Conservation (phyloP, 805 yeast species). For the Zygosaccharomyces siamensis region DNA sequence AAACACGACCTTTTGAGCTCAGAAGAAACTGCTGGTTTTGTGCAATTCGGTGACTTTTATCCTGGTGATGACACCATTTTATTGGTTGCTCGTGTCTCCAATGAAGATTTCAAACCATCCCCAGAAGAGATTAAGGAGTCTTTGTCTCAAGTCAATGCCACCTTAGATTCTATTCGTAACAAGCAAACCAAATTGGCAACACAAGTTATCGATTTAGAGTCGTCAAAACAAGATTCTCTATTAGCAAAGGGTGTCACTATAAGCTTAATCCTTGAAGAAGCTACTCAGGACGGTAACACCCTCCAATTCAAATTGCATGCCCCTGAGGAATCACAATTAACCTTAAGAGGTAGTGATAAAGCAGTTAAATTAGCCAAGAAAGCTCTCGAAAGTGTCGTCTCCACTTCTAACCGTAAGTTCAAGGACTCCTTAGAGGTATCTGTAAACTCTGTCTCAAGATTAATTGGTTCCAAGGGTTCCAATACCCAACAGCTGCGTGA, state of each 20-base stretch:
- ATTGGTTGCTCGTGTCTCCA: slow-evolving; percentile 46
- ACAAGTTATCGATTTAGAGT: slow-evolving; percentile 47
- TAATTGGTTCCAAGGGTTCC: slow-evolving; percentile 88
- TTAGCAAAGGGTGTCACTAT: slow-evolving; percentile 21
- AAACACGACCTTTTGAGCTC: slow-evolving; percentile 23
- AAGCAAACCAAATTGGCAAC: slow-evolving; percentile 51
- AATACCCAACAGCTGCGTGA: slow-evolving; percentile 63
- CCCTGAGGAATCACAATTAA: slow-evolving; percentile 49
- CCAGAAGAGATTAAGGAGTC: slow-evolving; percentile 52
- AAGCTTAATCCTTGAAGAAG: slow-evolving; percentile 33
- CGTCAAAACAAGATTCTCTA: slow-evolving; percentile 49
- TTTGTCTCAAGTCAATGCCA: slow-evolving; percentile 48
- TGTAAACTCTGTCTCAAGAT: slow-evolving; percentile 59
- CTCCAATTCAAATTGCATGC: slow-evolving; percentile 47
- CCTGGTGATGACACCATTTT: slow-evolving; percentile 46
- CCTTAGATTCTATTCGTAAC: slow-evolving; percentile 55
- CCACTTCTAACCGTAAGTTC: slow-evolving; percentile 24
- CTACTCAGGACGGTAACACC: slow-evolving; percentile 34
- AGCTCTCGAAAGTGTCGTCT: slow-evolving; percentile 34
- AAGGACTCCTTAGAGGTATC: slow-evolving; percentile 57
- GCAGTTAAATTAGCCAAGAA: slow-evolving; percentile 47
- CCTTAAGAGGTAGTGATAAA: slow-evolving; percentile 62
- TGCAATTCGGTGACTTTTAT: slow-evolving; percentile 52
- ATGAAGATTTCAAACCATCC: slow-evolving; percentile 71
- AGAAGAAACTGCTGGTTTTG: slow-evolving; percentile 46